These are phyloP conservation scores for Dendrobium officinale DNA, from an alignment of 106 monocot genomes.

Conservation along the genomic window DNA sequence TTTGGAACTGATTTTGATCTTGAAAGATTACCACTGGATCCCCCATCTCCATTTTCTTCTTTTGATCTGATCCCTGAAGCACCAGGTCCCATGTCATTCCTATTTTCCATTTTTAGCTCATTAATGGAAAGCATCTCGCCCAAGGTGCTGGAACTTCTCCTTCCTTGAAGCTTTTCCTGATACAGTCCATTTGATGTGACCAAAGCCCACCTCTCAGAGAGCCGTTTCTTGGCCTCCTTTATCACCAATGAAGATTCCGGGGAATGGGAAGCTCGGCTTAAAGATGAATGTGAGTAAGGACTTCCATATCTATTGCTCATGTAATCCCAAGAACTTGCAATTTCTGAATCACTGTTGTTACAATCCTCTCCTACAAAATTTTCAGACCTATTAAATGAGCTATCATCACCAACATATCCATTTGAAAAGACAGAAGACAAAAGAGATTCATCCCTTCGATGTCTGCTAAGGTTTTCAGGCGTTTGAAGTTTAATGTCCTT, in stretches of 20 bases:
- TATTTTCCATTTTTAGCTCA: constrained; percentile 21
- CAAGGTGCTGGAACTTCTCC: constrained; percentile 44
- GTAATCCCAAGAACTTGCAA: constrained; percentile 30
- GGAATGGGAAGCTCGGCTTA: constrained; percentile 24
- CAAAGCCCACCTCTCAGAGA: constrained; percentile 61
- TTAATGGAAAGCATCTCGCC: constrained; percentile 45
- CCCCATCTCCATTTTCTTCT: constrained; percentile 8
- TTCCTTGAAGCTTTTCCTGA: constrained; percentile 23
- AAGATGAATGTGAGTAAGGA: constrained; percentile 27
- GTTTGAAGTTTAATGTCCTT: constrained; percentile 31
- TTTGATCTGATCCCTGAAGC: constrained; percentile 12
- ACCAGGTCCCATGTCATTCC: neutral
- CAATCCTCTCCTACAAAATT: constrained; percentile 28
- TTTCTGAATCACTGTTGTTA: constrained; percentile 31
- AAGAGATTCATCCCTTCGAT: constrained; percentile 21
- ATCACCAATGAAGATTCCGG: constrained; percentile 37
- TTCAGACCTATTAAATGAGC: constrained; percentile 40
- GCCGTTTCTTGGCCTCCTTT: constrained; percentile 56
- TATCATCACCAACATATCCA: constrained; percentile 47
- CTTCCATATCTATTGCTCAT: constrained; percentile 24
- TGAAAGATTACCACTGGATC: constrained; percentile 13
- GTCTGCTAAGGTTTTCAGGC: constrained; percentile 19
- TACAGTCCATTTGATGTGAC: constrained; percentile 19
- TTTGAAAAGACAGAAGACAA: constrained; percentile 43
- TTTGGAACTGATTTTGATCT: constrained; percentile 44